Evolutionary conservation across 2,329 filamentous ascomycete genomes (phyloP).

Genomic region (Monosporascus ibericus): DNA sequence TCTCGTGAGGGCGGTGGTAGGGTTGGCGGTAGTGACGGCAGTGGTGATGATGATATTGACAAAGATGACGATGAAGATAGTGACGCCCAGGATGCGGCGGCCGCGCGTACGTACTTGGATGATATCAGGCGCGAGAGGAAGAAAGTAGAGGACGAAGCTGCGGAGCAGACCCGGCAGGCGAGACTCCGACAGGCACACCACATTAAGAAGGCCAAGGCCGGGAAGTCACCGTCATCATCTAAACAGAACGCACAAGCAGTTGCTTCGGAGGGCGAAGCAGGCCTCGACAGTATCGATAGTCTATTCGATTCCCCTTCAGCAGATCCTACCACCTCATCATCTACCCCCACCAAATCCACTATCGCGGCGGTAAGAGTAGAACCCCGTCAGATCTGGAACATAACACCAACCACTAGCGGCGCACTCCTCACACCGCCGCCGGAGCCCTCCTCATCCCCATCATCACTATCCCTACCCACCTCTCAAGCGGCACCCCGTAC

Average conservation of each 20-base stretch:
- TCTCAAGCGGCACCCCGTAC: constrained; percentile 1
- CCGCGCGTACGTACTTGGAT: constrained; percentile 26
- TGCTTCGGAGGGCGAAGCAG: constrained; percentile 6
- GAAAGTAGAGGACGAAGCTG: constrained; percentile 16
- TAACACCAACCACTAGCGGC: constrained; percentile 35
- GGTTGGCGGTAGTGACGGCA: constrained; percentile 9
- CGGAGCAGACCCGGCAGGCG: constrained; percentile 38
- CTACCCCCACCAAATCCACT: not conserved
- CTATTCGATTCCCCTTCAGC: constrained; percentile 14
- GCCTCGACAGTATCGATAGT: constrained; percentile 5
- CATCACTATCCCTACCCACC: constrained; percentile 1
- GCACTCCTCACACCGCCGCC: constrained; percentile 19
- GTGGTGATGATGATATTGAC: constrained; percentile 21
- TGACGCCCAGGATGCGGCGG: constrained; percentile 24
- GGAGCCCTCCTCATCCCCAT: not conserved
- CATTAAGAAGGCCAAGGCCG: not conserved
- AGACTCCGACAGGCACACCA: constrained; percentile 24
- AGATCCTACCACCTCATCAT: not conserved
- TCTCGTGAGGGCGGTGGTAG: constrained; percentile 41
- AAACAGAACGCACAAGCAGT: constrained; percentile 11
- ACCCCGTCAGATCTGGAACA: constrained; percentile 12
- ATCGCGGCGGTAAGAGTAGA: constrained; percentile 1
- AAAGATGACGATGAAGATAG: not conserved
- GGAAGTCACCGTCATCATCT: not conserved
- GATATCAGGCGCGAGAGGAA: constrained; percentile 10